Evolutionary conservation across 2,329 filamentous ascomycete species (phyloP).

Genomic region (Epichloe hybrida): DNA sequence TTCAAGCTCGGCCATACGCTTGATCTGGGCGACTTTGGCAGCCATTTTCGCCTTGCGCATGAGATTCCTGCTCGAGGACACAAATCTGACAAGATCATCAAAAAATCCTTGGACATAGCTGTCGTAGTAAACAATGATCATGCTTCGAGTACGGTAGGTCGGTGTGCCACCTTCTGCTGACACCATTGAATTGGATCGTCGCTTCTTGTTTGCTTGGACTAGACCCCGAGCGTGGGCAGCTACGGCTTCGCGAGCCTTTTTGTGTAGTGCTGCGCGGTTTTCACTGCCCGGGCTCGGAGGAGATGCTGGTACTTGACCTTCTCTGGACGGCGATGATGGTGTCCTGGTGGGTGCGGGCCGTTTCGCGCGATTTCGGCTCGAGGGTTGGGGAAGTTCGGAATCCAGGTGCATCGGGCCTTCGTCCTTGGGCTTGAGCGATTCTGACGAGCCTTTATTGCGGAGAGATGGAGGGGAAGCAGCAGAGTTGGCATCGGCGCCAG

Average conservation of each 20-base stretch:
- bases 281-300: slow-evolving; percentile 11
- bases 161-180: slow-evolving; percentile 34
- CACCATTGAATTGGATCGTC: slow-evolving; percentile 37
- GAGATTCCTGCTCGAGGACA: slow-evolving; percentile 67
- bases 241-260: slow-evolving; percentile 31
- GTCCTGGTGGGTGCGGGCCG: slow-evolving; percentile 4
- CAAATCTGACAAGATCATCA: slow-evolving; percentile 67
- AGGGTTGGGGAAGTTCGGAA: not conserved
- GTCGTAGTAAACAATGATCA: slow-evolving; percentile 88
- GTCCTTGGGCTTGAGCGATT: slow-evolving; percentile 37
- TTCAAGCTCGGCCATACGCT: slow-evolving; percentile 44
- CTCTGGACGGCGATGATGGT: slow-evolving; percentile 10
- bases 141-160: slow-evolving; percentile 55
- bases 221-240: slow-evolving; percentile 32
- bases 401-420: slow-evolving; percentile 21
- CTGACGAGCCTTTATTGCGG: slow-evolving; percentile 38
- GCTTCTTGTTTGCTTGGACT: slow-evolving; percentile 34
- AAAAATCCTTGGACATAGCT: slow-evolving; percentile 73
- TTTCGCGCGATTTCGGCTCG: not conserved
- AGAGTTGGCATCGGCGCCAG: slow-evolving; percentile 13
- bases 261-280: slow-evolving; percentile 11
- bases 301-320: slow-evolving; percentile 13
- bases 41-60: slow-evolving; percentile 83
- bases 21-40: slow-evolving; percentile 55
- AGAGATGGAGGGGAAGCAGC: slow-evolving; percentile 27